phyloP scores from a whole-genome alignment of 176 grass and related monocot genomes.

The Rhynchospora tenuis region DNA sequence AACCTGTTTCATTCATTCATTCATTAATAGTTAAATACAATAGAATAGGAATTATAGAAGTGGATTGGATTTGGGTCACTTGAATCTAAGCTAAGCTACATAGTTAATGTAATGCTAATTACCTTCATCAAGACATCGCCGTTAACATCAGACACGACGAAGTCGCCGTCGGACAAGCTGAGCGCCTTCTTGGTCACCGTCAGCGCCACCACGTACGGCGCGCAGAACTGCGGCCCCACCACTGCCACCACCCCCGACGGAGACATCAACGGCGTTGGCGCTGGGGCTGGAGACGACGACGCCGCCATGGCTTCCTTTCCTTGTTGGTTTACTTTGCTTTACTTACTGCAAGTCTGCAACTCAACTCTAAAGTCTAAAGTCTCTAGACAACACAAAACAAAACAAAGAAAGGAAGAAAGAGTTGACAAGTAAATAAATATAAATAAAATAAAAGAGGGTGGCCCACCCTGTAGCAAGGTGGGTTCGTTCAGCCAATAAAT shows the following conservation, averaged over 20 bases:
- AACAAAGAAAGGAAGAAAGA: too few species aligned
- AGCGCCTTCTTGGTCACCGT: slow-evolving; percentile 55
- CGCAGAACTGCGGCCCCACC: slow-evolving; percentile 53
- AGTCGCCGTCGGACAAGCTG: slow-evolving; percentile 57
- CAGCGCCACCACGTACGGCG: slow-evolving; percentile 48
- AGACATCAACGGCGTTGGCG: neutral
- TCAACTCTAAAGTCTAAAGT: too few species aligned
- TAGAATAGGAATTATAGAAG: neutral
- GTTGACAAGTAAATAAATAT: too few species aligned
- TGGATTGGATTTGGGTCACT: neutral
- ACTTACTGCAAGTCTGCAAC: too few species aligned
- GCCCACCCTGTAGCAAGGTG: too few species aligned
- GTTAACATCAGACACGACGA: slow-evolving; percentile 62
- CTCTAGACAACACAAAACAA: too few species aligned
- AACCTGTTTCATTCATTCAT: slow-evolving; percentile 19
- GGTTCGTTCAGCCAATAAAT: too few species aligned
- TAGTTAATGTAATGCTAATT: too few species aligned
- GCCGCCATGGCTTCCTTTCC: neutral
- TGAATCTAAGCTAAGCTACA: too few species aligned
- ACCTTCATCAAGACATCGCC: slow-evolving; percentile 44
- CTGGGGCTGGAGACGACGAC: neutral
- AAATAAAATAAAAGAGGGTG: too few species aligned
- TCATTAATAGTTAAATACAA: neutral
- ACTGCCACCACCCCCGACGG: slow-evolving; percentile 26
- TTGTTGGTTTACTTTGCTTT: neutral